Percentiles rank a stretch among this genome's conserved stretches.
These are phyloP conservation scores for Exobasidium rhododendri DNA, from an alignment of 1,284 basidiomycete species.

Conservation along the genomic window DNA sequence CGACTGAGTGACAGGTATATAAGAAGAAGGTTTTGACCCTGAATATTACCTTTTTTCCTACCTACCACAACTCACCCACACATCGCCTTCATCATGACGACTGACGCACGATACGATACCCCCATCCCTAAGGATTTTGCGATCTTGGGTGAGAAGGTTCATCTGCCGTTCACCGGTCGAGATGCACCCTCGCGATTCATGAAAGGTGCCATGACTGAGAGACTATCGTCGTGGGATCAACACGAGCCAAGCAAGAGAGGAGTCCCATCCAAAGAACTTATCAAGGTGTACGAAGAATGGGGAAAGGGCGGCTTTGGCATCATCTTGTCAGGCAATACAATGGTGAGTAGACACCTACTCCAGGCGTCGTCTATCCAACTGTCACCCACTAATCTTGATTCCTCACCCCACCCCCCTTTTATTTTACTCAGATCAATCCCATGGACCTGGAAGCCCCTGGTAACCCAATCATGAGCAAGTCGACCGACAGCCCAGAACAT, in stretches of 20 bases:
- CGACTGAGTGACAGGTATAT: too few relatives aligned
- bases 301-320: conserved; percentile 36
- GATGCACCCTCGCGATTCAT: conserved; percentile 16
- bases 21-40: too few relatives aligned
- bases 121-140: background rate
- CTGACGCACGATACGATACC: conserved; percentile 3
- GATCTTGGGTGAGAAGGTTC: conserved; percentile 14
- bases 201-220: conserved; percentile 49
- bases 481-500: conserved; percentile 31
- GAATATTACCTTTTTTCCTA: background rate
- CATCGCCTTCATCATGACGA: background rate
- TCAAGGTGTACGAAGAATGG: conserved; percentile 46
- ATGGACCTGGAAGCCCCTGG: conserved; percentile 21
- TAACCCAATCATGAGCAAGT: conserved; percentile 26
- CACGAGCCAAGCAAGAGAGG: conserved; percentile 42
- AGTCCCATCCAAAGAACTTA: conserved; percentile 36
- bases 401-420: background rate
- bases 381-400: background rate
- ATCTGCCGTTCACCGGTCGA: conserved; percentile 13
- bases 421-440: conserved; percentile 9
- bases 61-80: background rate
- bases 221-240: conserved; percentile 42
- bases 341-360: conserved; percentile 26
- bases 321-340: conserved; percentile 43
- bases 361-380: background rate